These are phyloP conservation scores for Pinus tabuliformis DNA, from an alignment of 75 land plant species.

Conservation along the genomic window DNA sequence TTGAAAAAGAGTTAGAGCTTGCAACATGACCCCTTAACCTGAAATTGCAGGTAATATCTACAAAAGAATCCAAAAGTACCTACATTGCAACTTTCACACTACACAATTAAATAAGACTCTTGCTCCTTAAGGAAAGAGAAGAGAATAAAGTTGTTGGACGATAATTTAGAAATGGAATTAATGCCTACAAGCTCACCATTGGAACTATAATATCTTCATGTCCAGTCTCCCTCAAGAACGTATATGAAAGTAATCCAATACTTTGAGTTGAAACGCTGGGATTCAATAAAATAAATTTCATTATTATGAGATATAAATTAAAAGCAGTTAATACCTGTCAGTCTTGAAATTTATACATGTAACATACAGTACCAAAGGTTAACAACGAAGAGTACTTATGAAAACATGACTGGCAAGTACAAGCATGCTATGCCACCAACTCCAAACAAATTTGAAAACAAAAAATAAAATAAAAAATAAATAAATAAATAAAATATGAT, in stretches of 20 bases:
- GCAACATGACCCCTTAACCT: neutral
- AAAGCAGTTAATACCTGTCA: neutral
- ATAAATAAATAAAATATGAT: too few species aligned
- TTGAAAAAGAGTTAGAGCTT: neutral
- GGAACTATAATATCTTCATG: conserved; percentile 48
- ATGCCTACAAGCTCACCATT: conserved; percentile 21
- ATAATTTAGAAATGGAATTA: neutral
- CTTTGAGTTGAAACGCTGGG: conserved; percentile 21
- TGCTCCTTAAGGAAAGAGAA: neutral
- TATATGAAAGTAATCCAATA: conserved; percentile 42
- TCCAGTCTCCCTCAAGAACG: conserved; percentile 38
- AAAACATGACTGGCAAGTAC: neutral
- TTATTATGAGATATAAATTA: neutral
- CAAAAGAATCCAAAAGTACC: neutral
- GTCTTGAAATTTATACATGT: neutral
- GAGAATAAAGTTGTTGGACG: neutral
- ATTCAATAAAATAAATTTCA: neutral
- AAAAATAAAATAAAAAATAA: too few species aligned
- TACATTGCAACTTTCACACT: neutral
- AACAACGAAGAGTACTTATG: neutral
- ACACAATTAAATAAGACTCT: neutral
- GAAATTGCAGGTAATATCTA: neutral
- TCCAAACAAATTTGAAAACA: neutral
- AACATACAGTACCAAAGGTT: neutral
- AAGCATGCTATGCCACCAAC: neutral